phyloP scores from a whole-genome alignment of 805 yeast genomes.

The Candida berthetii region DNA sequence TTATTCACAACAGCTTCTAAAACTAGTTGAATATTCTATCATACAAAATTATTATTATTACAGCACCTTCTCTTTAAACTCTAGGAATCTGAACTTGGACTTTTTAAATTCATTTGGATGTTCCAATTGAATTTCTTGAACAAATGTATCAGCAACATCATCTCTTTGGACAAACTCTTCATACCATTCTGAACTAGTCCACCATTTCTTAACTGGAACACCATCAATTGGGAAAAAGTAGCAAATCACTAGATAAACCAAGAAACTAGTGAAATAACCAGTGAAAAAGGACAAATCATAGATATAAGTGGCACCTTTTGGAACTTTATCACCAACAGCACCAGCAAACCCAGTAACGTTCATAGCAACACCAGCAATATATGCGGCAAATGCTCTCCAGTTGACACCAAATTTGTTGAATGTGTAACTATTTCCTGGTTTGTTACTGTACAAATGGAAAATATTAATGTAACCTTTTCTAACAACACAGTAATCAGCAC shows the following conservation, averaged over 20 bases:
- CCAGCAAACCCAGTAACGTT: conserved; percentile 87
- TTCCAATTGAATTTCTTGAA: conserved; percentile 19
- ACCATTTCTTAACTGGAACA: conserved; percentile 29
- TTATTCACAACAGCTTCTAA: too few species aligned
- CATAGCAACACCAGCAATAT: conserved; percentile 73
- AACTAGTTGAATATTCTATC: too few species aligned
- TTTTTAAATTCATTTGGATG: neutral
- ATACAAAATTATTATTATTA: too few species aligned
- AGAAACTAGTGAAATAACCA: conserved; percentile 59
- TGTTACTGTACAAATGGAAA: conserved; percentile 55
- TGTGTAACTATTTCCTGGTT: conserved; percentile 40
- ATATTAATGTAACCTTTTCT: conserved; percentile 67
- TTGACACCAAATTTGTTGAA: conserved; percentile 61
- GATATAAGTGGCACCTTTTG: conserved; percentile 69
- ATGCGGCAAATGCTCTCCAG: conserved; percentile 82
- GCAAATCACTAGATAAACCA: conserved; percentile 48
- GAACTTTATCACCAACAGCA: conserved; percentile 72
- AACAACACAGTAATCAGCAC: conserved; percentile 63
- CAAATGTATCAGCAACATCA: conserved; percentile 59
- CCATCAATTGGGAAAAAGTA: conserved; percentile 48
- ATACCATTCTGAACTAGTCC: conserved; percentile 49
- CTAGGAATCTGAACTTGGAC: conserved; percentile 14
- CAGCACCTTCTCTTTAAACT: neutral
- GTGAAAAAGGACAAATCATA: conserved; percentile 72
- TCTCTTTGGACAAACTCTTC: conserved; percentile 62